These are phyloP conservation scores for Fagus crenata DNA, from an alignment of 306 rosid genomes.

Conservation along the genomic window DNA sequence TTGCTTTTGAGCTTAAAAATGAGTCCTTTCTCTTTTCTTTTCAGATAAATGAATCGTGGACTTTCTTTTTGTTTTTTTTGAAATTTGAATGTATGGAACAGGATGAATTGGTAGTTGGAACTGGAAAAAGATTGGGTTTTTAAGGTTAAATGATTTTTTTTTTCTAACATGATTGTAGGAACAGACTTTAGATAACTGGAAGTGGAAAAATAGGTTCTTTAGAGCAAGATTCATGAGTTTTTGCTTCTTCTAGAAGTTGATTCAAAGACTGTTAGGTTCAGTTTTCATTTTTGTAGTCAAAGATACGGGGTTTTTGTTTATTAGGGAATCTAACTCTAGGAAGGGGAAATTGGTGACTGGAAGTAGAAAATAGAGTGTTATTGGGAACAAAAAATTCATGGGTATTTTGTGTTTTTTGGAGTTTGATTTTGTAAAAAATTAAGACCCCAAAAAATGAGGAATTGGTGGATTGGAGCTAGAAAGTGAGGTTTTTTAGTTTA, in stretches of 20 bases:
- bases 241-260: slow-evolving; percentile 16
- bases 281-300: neutral
- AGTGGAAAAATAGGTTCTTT: neutral
- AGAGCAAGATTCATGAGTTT: neutral
- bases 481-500: slow-evolving; percentile 1
- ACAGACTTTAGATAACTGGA: neutral
- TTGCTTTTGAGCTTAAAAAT: slow-evolving; percentile 15
- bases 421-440: neutral
- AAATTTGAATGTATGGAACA: neutral
- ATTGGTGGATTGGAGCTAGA: slow-evolving; percentile 20
- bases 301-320: neutral
- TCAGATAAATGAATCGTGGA: neutral
- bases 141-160: neutral
- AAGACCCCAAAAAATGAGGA: neutral
- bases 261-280: neutral
- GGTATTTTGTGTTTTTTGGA: slow-evolving; percentile 7
- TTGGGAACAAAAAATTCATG: neutral
- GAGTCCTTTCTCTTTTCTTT: neutral
- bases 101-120: neutral
- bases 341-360: slow-evolving; percentile 4
- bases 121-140: neutral
- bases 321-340: slow-evolving; percentile 4
- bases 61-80: neutral
- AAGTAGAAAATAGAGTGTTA: slow-evolving; percentile 2
- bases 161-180: neutral